A percentile compares a stretch with the other conserved stretches of the same genome.
Conservation (phyloP, 2,329 filamentous ascomycete species). For the Talaromyces albobiverticillius region DNA sequence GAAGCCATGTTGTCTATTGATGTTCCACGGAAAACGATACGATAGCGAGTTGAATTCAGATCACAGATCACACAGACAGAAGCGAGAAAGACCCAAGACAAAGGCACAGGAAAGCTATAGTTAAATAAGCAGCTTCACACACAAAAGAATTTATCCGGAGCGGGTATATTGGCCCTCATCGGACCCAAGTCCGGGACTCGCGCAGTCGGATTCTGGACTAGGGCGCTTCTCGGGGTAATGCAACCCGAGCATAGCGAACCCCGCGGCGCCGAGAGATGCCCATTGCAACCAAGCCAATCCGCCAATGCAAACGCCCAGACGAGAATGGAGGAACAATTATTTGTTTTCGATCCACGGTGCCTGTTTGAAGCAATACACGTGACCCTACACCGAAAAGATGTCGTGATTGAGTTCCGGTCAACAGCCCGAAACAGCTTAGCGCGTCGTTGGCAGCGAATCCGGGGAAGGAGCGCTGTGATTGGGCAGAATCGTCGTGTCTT, state of each 20-base stretch:
- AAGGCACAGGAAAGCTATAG: no score
- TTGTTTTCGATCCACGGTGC: no score
- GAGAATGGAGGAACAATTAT: slow-evolving; percentile 1
- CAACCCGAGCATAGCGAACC: slow-evolving; percentile 9
- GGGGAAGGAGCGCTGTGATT: slow-evolving; percentile 10
- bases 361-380: no score
- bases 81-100: no score
- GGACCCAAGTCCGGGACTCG: slow-evolving; percentile 2
- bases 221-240: slow-evolving; percentile 11
- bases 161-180: neutral
- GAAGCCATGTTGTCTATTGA: slow-evolving; percentile 26
- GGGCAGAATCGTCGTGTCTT: neutral
- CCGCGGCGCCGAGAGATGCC: slow-evolving; percentile 3
- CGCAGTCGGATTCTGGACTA: no score
- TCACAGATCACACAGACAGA: no score
- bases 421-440: slow-evolving; percentile 3
- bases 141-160: neutral
- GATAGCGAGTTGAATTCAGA: no score
- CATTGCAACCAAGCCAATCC: neutral
- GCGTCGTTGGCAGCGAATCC: neutral
- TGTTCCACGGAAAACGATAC: neutral
- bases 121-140: neutral
- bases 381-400: neutral
- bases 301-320: neutral
- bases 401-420: neutral